Evolutionary conservation across 208 protist species (phyloP).

Genomic region (Crithidia sp.): DNA sequence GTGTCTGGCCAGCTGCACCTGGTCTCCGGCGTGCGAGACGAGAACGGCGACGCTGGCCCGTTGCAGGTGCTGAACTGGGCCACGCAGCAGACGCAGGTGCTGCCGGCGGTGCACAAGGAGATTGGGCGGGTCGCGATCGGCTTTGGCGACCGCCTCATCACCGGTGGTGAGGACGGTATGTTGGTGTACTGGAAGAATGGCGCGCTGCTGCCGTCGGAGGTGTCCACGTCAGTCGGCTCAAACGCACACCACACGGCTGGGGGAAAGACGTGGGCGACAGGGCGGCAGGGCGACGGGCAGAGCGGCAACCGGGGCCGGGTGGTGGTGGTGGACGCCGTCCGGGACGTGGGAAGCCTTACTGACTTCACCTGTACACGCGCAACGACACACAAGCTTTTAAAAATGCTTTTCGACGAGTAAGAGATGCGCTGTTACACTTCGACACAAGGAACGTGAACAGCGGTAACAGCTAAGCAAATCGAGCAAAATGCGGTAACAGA

Average conservation of each 20-base stretch:
- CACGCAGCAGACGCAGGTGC: slow-evolving; percentile 30
- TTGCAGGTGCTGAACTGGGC: slow-evolving; percentile 57
- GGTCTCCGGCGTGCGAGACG: slow-evolving; percentile 69
- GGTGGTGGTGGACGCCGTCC: slow-evolving; percentile 22
- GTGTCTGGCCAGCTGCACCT: slow-evolving; percentile 53
- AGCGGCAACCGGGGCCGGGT: neutral
- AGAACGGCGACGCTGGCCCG: slow-evolving; percentile 73
- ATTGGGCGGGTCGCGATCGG: slow-evolving; percentile 73
- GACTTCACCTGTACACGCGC: neutral
- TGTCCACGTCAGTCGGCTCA: slow-evolving; percentile 26
- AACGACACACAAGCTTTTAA: neutral
- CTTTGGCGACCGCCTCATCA: slow-evolving; percentile 74
- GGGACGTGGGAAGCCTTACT: slow-evolving; percentile 36
- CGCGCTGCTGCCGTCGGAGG: slow-evolving; percentile 31
- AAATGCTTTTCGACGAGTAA: too few species aligned
- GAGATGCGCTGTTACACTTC: too few species aligned
- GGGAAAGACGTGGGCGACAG: slow-evolving; percentile 24
- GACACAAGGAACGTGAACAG: too few species aligned
- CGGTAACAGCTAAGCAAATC: too few species aligned
- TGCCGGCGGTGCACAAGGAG: slow-evolving; percentile 60
- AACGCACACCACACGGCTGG: slow-evolving; percentile 30
- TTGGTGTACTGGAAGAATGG: slow-evolving; percentile 69
- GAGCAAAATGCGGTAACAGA: too few species aligned
- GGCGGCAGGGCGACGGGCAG: neutral
- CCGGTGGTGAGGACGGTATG: slow-evolving; percentile 81